A percentile compares a stretch with the other conserved stretches of the same genome.
These are phyloP conservation scores for Microbotryum saponariae DNA, from an alignment of 1,284 basidiomycete genomes.

Conservation along the genomic window DNA sequence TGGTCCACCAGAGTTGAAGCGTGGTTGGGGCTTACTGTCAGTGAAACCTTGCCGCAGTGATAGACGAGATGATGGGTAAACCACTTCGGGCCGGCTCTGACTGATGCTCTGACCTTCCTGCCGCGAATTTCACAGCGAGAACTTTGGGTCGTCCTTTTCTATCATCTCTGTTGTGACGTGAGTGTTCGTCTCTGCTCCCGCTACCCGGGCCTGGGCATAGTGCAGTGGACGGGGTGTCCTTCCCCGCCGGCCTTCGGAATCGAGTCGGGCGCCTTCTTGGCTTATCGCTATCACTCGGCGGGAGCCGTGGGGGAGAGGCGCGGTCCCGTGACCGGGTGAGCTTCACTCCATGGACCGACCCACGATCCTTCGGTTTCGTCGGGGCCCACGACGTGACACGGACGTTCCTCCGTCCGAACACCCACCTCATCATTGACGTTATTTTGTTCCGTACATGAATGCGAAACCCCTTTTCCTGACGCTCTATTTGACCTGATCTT, in stretches of 20 bases:
- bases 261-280: too few species aligned
- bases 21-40: conserved; percentile 11
- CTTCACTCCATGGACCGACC: not conserved
- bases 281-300: too few species aligned
- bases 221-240: too few species aligned
- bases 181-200: too few species aligned
- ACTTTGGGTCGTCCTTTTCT: conserved; percentile 66
- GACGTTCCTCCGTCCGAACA: not conserved
- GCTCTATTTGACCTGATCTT: not conserved
- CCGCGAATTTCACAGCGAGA: conserved; percentile 8
- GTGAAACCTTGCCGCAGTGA: not conserved
- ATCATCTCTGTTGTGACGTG: conserved; percentile 51
- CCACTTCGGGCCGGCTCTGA: too few species aligned
- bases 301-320: not conserved
- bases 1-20: conserved; percentile 5
- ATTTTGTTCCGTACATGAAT: not conserved
- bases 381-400: not conserved
- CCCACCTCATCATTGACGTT: not conserved
- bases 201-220: too few species aligned
- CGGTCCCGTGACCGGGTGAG: not conserved
- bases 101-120: too few species aligned
- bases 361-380: not conserved
- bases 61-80: not conserved
- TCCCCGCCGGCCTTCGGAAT: too few species aligned
- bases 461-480: not conserved